Percentiles rank a stretch among this genome's conserved stretches.
phyloP scores from a whole-genome alignment of 1,139 yeast species.

The Meyerozyma athensensis region DNA sequence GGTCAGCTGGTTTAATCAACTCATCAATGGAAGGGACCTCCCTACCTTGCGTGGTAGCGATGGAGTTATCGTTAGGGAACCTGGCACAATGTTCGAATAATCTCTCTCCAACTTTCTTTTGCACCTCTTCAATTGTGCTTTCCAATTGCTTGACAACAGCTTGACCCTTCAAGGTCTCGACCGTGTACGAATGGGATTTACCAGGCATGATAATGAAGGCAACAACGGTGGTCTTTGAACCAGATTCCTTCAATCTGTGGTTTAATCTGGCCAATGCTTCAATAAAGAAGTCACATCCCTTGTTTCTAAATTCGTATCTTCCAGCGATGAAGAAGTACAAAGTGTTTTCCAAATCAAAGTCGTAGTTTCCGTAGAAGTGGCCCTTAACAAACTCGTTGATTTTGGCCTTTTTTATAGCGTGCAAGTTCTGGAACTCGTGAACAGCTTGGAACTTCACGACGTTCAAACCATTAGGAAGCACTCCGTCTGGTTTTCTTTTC shows the following conservation, averaged over 20 bases:
- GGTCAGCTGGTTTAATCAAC: constrained; percentile 79
- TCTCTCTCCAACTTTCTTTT: constrained; percentile 80
- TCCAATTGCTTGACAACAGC: constrained; percentile 92
- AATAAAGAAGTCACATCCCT: constrained; percentile 94
- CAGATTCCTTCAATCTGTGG: constrained; percentile 74
- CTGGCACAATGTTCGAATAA: constrained; percentile 89
- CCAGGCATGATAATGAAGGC: constrained; percentile 99
- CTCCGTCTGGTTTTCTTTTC: constrained; percentile 96
- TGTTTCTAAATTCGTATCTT: constrained; percentile 92
- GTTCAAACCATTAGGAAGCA: constrained; percentile 91
- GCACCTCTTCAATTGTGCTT: constrained; percentile 84
- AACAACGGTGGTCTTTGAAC: constrained; percentile 87
- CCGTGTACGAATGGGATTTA: constrained; percentile 86
- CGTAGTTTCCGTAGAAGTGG: constrained; percentile 94
- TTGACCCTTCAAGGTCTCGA: constrained; percentile 93
- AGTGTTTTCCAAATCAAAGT: constrained; percentile 91
- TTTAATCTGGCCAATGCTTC: constrained; percentile 91
- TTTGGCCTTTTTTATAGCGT: constrained; percentile 85
- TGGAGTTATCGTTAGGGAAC: constrained; percentile 55
- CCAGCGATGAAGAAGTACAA: constrained; percentile 95
- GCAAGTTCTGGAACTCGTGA: constrained; percentile 96
- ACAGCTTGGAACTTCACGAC: constrained; percentile 96
- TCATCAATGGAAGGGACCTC: constrained; percentile 68
- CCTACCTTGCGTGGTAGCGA: constrained; percentile 50
- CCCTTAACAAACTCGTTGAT: constrained; percentile 94